A percentile compares a stretch with the other conserved stretches of the same genome.
phyloP scores from a whole-genome alignment of 2,329 filamentous ascomycete species.

The Aspergillus udagawae region DNA sequence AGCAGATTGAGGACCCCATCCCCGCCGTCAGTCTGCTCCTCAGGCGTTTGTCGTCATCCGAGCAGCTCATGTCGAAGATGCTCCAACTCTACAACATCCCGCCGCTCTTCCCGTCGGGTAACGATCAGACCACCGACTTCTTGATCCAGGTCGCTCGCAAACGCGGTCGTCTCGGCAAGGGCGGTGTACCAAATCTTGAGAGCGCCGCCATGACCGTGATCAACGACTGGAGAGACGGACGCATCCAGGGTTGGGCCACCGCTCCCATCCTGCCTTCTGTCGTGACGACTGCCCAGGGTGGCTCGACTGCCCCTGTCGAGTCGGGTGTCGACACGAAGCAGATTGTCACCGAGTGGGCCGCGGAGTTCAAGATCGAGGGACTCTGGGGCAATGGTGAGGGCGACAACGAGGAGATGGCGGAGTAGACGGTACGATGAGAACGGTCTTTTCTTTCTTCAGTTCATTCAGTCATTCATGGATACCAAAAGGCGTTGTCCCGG shows the following conservation, averaged over 20 bases:
- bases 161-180: conserved; percentile 79
- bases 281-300: conserved; percentile 39
- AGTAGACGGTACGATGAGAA: conserved; percentile 21
- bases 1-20: conserved; percentile 88
- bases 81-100: conserved; percentile 80
- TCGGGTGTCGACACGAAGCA: conserved; percentile 66
- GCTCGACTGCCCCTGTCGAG: conserved; percentile 27
- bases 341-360: conserved; percentile 88
- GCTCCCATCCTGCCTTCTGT: conserved; percentile 62
- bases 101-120: conserved; percentile 65
- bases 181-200: conserved; percentile 83
- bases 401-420: conserved; percentile 38
- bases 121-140: conserved; percentile 83
- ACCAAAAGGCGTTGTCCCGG: conserved; percentile 25
- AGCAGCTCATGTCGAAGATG: conserved; percentile 72
- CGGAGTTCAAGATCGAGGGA: conserved; percentile 92
- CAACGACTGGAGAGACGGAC: conserved; percentile 93
- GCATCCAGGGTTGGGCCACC: conserved; percentile 89
- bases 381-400: conserved; percentile 69
- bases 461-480: conserved; percentile 27
- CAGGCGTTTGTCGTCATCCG: conserved; percentile 68
- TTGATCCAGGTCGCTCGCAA: conserved; percentile 92
- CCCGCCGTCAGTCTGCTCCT: conserved; percentile 84
- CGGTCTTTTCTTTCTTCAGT: conserved; percentile 13
- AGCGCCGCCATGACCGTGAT: conserved; percentile 89